Conservation (phyloP, 1,139 yeast genomes). For the Suhomyces bokatorum region DNA sequence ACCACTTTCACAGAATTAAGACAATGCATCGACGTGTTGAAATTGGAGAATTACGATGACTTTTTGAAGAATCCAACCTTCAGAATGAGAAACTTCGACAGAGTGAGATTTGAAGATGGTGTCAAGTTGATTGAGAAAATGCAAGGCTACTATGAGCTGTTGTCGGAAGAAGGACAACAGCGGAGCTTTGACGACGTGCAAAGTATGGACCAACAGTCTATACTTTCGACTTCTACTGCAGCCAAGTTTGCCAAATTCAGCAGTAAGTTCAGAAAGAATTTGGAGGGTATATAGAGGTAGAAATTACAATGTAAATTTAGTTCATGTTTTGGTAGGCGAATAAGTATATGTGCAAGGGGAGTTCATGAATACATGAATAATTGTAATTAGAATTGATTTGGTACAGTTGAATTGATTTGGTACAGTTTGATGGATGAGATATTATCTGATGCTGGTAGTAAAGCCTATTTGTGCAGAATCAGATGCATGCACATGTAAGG, state of each 20-base stretch:
- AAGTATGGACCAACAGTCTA: conserved; percentile 26
- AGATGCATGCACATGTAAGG: background rate
- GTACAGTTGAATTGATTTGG: no score
- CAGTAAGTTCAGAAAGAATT: conserved; percentile 31
- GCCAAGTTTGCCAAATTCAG: conserved; percentile 47
- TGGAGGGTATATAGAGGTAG: conserved; percentile 2
- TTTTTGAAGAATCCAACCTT: conserved; percentile 39
- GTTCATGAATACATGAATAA: background rate
- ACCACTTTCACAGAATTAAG: conserved; percentile 48
- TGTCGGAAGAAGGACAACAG: conserved; percentile 7
- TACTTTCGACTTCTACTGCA: conserved; percentile 32
- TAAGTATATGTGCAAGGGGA: background rate
- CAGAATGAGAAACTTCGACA: conserved; percentile 45
- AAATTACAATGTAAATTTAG: background rate
- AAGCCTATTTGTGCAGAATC: background rate
- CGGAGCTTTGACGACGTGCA: conserved; percentile 20
- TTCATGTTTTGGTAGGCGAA: no score
- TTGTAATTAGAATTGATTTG: no score
- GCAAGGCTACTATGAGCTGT: conserved; percentile 19
- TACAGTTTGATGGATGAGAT: no score
- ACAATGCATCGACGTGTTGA: conserved; percentile 45
- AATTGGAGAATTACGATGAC: conserved; percentile 42
- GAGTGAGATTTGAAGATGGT: conserved; percentile 46
- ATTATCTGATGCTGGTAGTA: no score
- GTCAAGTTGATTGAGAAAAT: conserved; percentile 38